These are phyloP conservation scores for Cladochytrium replicatum DNA, from an alignment of 192 early-diverging fungal species.

Conservation along the genomic window DNA sequence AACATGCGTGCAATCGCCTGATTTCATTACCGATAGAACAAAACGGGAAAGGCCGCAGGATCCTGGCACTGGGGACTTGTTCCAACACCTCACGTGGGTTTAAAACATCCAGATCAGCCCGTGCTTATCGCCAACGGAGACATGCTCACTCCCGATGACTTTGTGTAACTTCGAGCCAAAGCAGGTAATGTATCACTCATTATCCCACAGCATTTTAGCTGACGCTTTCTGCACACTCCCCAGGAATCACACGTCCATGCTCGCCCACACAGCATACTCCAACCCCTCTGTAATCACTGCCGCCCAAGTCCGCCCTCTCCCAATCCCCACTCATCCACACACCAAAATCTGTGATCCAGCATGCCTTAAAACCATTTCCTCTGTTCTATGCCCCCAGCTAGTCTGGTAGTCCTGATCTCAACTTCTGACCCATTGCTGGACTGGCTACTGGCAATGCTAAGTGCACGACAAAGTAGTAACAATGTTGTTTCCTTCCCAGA, in stretches of 20 bases:
- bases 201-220: not conserved
- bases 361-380: too few relatives aligned
- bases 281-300: slow-evolving; percentile 83
- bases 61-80: slow-evolving; percentile 74
- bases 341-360: too few relatives aligned
- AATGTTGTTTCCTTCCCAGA: too few relatives aligned
- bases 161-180: slow-evolving; percentile 45
- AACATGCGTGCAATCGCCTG: not conserved
- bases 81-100: slow-evolving; percentile 60
- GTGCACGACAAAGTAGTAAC: too few relatives aligned
- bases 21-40: not conserved
- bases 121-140: slow-evolving; percentile 93
- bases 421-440: too few relatives aligned
- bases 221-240: slow-evolving; percentile 19
- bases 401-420: too few relatives aligned
- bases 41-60: slow-evolving; percentile 63
- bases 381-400: too few relatives aligned
- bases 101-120: slow-evolving; percentile 42
- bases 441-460: too few relatives aligned
- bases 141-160: slow-evolving; percentile 54
- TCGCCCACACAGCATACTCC: slow-evolving; percentile 73
- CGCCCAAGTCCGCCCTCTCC: slow-evolving; percentile 33
- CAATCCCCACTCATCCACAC: not conserved
- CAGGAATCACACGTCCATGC: slow-evolving; percentile 64
- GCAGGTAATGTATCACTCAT: slow-evolving; percentile 29